These are phyloP conservation scores for Rheum nobile DNA, from an alignment of 148 eudicot genomes.

Conservation along the genomic window DNA sequence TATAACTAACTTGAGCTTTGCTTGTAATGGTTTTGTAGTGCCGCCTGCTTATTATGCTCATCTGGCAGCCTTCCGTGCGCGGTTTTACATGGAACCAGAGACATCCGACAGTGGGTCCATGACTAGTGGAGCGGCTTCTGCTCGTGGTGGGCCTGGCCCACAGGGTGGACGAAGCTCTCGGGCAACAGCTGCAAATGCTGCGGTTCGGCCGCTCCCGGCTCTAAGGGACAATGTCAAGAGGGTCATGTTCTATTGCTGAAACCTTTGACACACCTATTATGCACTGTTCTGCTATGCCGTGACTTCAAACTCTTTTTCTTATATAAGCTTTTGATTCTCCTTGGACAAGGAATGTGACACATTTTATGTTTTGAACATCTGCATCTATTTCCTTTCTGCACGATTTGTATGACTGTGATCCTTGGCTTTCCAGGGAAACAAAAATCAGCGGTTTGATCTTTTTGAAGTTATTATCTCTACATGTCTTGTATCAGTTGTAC, in stretches of 20 bases:
- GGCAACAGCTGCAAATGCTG: conserved; percentile 31
- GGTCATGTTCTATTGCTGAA: conserved; percentile 57
- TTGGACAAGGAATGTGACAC: background rate
- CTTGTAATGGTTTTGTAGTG: conserved; percentile 22
- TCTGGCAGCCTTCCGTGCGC: conserved; percentile 70
- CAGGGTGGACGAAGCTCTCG: conserved; percentile 33
- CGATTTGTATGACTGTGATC: background rate
- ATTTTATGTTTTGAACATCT: background rate
- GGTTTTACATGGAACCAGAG: conserved; percentile 66
- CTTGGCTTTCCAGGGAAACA: background rate
- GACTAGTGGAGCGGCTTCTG: conserved; percentile 36
- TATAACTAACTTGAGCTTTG: background rate
- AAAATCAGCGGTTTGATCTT: too few relatives aligned
- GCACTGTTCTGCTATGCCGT: background rate
- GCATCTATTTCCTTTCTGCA: background rate
- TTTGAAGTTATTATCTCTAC: too few relatives aligned
- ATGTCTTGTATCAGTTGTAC: too few relatives aligned
- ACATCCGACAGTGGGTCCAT: conserved; percentile 56
- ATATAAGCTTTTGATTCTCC: background rate
- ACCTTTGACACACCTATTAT: background rate
- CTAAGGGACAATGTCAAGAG: conserved; percentile 61
- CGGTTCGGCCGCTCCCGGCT: conserved; percentile 62
- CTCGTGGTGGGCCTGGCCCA: conserved; percentile 30
- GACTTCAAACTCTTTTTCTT: background rate
- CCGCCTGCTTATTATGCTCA: conserved; percentile 81